phyloP scores from a whole-genome alignment of 805 yeast species.

The Wickerhamiella dianesei region DNA sequence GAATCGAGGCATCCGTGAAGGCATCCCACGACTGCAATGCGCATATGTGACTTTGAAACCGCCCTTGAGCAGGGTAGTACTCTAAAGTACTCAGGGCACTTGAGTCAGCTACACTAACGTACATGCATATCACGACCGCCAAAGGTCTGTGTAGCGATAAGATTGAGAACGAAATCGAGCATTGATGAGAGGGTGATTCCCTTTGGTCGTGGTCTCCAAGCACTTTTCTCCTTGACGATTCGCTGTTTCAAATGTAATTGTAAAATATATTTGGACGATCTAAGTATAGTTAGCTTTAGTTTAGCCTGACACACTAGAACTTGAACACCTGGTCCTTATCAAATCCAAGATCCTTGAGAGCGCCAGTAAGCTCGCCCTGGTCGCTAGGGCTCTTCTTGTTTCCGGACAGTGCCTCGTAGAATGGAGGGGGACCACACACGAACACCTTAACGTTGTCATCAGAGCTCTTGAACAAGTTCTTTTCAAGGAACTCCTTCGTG shows the following conservation, averaged over 20 bases:
- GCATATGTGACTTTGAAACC: no score
- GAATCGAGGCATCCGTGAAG: conserved; percentile 17
- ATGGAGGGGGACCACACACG: conserved; percentile 92
- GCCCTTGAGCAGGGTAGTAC: no score
- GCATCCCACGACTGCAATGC: conserved; percentile 20
- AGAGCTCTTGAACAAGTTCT: conserved; percentile 49
- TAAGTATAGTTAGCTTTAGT: not conserved
- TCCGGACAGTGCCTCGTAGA: conserved; percentile 82
- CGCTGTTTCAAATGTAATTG: no score
- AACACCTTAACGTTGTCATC: conserved; percentile 58
- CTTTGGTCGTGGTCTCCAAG: no score
- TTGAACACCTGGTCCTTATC: conserved; percentile 78
- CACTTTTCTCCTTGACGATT: no score
- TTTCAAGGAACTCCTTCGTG: conserved; percentile 54
- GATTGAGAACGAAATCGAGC: no score
- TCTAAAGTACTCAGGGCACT: no score
- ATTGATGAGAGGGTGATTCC: no score
- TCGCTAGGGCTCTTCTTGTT: conserved; percentile 70
- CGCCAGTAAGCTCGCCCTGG: conserved; percentile 90
- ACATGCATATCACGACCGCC: no score
- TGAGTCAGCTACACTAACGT: no score
- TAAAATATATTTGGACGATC: not conserved
- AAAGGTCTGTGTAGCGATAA: no score
- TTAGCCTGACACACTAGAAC: conserved; percentile 34
- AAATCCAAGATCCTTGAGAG: conserved; percentile 78